Base-by-base conservation (phyloP, 306 rosid species). In the Dalbergia oliveri region DNA sequence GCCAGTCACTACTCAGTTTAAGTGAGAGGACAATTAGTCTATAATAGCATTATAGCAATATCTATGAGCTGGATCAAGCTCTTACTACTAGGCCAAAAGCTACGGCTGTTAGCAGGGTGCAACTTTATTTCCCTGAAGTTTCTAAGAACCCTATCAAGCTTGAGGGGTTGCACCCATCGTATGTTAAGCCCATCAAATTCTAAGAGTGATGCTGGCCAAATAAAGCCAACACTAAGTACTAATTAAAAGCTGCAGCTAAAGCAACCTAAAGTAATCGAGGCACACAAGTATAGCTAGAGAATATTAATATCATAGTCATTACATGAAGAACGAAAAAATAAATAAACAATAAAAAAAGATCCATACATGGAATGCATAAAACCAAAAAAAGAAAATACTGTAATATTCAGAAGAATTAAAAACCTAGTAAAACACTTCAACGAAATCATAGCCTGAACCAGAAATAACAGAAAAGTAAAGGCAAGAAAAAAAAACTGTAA, bases 371-470 rank as follows among this genome's bases (percentile, higher is more conserved):
- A 80, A 70, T 57, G 61, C 73, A 80, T 47, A 56, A 61, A 63
- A 56, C 69, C 69, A 8, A 63, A 43, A 76, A 44, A 65, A 23
- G 4, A 8, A 65, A 78, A 60, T 8, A 61, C 6, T 34, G 63
- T 21, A 71, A 45, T 64, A 56, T 41, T 7, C 47, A 67, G 15
- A 62, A 56, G 4, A 65, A 11, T 31, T 31, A 68, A 39, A 78
- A 76, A 67, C 83, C 78, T 76, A 62, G 59, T 33, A 79, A 72
- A 49, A 61, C 66, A 64, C 86, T 50, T 9, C 13, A 77, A 33
- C 72, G 8, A 4, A 77, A 80, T 26, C 16, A 26, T n/a, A 63
- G 49, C 35, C 56, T 21, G 51, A 12, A 71, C 49, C 54, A 3
- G 53, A 73, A 73, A 58, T n/a, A 72, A 21, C 18, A 19, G 3